Evolutionary conservation across 768 basidiomycete genomes (phyloP).

Genomic region (Naganishia friedmannii): DNA sequence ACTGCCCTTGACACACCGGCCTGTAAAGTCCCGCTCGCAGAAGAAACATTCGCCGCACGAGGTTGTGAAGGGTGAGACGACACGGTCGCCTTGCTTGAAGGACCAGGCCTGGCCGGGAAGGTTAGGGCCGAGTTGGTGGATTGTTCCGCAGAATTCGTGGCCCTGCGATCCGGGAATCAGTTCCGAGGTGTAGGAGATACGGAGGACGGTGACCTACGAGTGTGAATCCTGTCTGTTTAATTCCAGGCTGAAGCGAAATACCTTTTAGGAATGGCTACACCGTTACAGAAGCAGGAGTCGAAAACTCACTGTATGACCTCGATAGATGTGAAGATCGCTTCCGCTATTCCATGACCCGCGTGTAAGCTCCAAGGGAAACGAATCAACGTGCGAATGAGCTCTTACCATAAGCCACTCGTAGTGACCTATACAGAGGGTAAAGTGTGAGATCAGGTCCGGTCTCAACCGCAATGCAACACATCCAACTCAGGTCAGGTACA

Average conservation of each 20-base stretch:
- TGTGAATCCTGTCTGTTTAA: conserved; percentile 27
- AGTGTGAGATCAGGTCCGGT: neutral
- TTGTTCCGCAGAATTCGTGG: conserved; percentile 33
- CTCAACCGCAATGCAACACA: too few species aligned
- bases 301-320: conserved; percentile 26
- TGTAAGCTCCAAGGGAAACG: neutral
- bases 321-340: conserved; percentile 30
- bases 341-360: conserved; percentile 10
- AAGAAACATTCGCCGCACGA: conserved; percentile 30
- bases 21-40: conserved; percentile 24
- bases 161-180: conserved; percentile 1
- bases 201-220: conserved; percentile 18
- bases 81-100: conserved; percentile 18
- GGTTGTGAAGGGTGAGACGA: conserved; percentile 33
- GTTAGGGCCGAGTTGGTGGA: conserved; percentile 24
- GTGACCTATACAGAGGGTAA: conserved; percentile 10
- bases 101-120: conserved; percentile 4
- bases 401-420: conserved; percentile 32
- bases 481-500: neutral
- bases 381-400: neutral
- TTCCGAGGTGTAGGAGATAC: neutral
- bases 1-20: conserved; percentile 26
- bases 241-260: neutral
- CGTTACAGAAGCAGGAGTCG: neutral
- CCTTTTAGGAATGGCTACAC: neutral